Base-by-base conservation (phyloP, 345 rosid genomes). In the Salix brachista region DNA sequence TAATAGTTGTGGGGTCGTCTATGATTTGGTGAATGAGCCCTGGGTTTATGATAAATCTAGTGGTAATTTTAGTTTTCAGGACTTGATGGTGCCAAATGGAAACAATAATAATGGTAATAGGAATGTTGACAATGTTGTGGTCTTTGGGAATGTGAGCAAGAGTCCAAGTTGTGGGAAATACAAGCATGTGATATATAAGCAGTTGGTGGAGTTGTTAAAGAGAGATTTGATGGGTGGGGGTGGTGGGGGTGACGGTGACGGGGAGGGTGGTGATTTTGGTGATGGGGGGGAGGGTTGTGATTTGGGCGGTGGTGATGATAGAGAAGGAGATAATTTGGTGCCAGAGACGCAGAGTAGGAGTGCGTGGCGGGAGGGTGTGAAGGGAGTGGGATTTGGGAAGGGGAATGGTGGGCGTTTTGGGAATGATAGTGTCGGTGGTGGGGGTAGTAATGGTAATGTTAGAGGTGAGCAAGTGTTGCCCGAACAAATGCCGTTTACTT, bases 121-220 rank as follows among this genome's bases (percentile, higher is more conserved):
- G 39, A n/a, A 36, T 67, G 12, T 34, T 67, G 70, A 41, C 25
- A 67, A 36, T 37, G 77, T 23, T 4, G n/a, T 37, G 50, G 23
- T 32, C 32, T 78, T 3, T 69, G 75, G 75, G 44, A 34, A 65
- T 68, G 69, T 72, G 48, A 61, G 56, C 37, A 65, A 69, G 73
- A 78, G 68, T 66, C 82, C 84, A 32, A 69, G 83, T 4, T 81
- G 86, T 71, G 96, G 92, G 56, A 90, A 86, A 84, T 79, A 75
- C 65, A 88, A 89, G 77, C 90, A 84, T 71, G 89, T 86, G 64
- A 78, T 92, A 41, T 81, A 82, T 65, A 86, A 85, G 81, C 98
- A 94, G 85, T 79, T 94, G 75, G 73, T 86, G 65, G 94, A 89
- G 76, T 60, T 94, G 85, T 81, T 87, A 19, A 88, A 82, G 82